Conservation (phyloP, 2,329 filamentous ascomycete genomes). For the Colletotrichum theobromicola region DNA sequence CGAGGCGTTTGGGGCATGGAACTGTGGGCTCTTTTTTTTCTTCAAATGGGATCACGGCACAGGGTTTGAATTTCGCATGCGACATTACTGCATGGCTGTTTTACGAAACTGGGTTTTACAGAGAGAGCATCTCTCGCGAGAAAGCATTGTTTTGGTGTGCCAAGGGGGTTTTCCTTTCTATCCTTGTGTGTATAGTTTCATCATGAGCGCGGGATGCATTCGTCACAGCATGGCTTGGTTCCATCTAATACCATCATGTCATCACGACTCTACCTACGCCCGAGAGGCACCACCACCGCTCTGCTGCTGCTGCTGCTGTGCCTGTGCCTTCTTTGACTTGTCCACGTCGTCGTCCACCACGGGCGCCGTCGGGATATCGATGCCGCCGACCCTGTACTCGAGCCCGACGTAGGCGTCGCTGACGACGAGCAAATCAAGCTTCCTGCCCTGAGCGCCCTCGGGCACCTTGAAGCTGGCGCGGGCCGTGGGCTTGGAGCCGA, state of each 20-base stretch:
- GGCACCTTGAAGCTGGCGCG: conserved; percentile 68
- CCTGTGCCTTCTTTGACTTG: conserved; percentile 43
- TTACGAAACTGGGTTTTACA: not conserved
- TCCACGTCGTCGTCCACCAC: conserved; percentile 52
- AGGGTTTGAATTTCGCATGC: not conserved
- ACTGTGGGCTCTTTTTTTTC: not conserved
- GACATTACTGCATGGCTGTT: not conserved
- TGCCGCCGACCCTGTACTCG: conserved; percentile 53
- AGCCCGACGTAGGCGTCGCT: conserved; percentile 91
- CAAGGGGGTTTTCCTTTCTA: not conserved
- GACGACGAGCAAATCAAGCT: conserved; percentile 75
- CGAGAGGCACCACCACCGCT: not conserved
- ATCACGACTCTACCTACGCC: not conserved
- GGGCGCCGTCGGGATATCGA: conserved; percentile 58
- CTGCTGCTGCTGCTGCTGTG: conserved; percentile 20
- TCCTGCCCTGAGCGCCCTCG: conserved; percentile 55
- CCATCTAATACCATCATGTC: not conserved
- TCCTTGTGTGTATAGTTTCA: not conserved
- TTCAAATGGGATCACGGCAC: not conserved
- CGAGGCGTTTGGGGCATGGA: not conserved
- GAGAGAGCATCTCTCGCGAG: conserved; percentile 5
- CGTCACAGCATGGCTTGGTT: not conserved
- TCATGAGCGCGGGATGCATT: not conserved
- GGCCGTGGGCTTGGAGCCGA: conserved; percentile 54
- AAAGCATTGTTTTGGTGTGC: not conserved